Evolutionary conservation across 2,329 filamentous ascomycete genomes (phyloP).

Genomic region (Neofusicoccum umdonicola): DNA sequence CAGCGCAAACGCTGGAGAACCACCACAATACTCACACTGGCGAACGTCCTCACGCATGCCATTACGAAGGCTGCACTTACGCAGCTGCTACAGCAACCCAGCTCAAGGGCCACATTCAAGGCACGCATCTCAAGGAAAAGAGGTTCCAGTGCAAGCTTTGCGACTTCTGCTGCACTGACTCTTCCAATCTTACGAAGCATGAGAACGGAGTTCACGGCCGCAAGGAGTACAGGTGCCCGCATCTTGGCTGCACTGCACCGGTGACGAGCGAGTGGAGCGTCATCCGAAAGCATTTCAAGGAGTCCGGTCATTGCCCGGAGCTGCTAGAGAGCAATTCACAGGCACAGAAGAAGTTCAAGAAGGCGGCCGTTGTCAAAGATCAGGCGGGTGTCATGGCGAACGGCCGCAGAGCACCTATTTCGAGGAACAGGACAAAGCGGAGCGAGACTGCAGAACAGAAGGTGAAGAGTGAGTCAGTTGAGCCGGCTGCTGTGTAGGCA

Average conservation of each 20-base stretch:
- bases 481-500: background rate
- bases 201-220: constrained; percentile 23
- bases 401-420: constrained; percentile 15
- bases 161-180: constrained; percentile 38
- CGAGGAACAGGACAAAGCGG: constrained; percentile 12
- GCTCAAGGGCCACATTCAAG: constrained; percentile 31
- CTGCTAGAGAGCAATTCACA: constrained; percentile 33
- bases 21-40: constrained; percentile 39
- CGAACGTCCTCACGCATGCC: constrained; percentile 36
- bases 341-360: constrained; percentile 31
- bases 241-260: constrained; percentile 37
- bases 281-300: constrained; percentile 37
- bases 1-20: constrained; percentile 41
- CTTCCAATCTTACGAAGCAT: constrained; percentile 37
- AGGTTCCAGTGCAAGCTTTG: constrained; percentile 39
- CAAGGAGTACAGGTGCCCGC: constrained; percentile 32
- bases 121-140: constrained; percentile 36
- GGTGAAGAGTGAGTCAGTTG: constrained; percentile 1
- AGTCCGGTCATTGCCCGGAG: constrained; percentile 35
- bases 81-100: constrained; percentile 41
- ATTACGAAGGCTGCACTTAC: constrained; percentile 31
- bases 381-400: constrained; percentile 16
- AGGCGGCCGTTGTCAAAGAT: constrained; percentile 14
- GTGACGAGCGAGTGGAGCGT: constrained; percentile 41
- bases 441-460: constrained; percentile 11